phyloP scores from a whole-genome alignment of 805 yeast genomes.

The Pichia heedii region DNA sequence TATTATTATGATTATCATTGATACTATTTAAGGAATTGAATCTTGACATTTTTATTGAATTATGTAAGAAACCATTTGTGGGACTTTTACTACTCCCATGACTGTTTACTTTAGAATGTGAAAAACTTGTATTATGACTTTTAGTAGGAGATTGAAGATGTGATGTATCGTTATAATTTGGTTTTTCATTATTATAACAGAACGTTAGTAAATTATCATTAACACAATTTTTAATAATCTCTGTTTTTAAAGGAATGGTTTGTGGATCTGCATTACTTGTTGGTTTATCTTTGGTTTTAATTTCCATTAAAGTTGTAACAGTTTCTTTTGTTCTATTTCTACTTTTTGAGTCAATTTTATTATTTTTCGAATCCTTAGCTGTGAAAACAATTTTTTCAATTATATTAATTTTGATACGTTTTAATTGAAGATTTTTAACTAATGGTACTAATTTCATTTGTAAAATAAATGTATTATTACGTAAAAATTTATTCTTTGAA shows the following conservation, averaged over 20 bases:
- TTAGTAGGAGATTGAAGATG: not conserved
- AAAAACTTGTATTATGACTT: not conserved
- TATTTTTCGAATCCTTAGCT: not conserved
- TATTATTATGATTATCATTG: not conserved
- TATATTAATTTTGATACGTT: slow-evolving; percentile 56
- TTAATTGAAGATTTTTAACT: slow-evolving; percentile 50
- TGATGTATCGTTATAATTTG: not conserved
- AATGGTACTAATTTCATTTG: slow-evolving; percentile 61
- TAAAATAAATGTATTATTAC: slow-evolving; percentile 30
- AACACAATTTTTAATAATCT: slow-evolving; percentile 44
- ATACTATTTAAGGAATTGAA: slow-evolving; percentile 1
- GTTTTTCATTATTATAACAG: slow-evolving; percentile 34
- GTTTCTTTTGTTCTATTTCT: slow-evolving; percentile 38
- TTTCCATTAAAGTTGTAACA: slow-evolving; percentile 50
- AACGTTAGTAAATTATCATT: slow-evolving; percentile 55
- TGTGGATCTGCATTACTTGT: slow-evolving; percentile 13
- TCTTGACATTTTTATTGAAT: slow-evolving; percentile 14
- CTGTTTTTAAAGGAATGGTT: slow-evolving; percentile 39
- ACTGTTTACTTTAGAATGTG: not conserved
- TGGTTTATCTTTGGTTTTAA: slow-evolving; percentile 44
- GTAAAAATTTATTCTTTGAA: slow-evolving; percentile 4
- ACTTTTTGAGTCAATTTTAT: slow-evolving; percentile 12
- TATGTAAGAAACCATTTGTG: slow-evolving; percentile 1
- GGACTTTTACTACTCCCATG: not conserved
- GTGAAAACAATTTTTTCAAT: slow-evolving; percentile 58